Conservation (phyloP, 73 alveolate species). For the Tetrahymena malaccensis region DNA sequence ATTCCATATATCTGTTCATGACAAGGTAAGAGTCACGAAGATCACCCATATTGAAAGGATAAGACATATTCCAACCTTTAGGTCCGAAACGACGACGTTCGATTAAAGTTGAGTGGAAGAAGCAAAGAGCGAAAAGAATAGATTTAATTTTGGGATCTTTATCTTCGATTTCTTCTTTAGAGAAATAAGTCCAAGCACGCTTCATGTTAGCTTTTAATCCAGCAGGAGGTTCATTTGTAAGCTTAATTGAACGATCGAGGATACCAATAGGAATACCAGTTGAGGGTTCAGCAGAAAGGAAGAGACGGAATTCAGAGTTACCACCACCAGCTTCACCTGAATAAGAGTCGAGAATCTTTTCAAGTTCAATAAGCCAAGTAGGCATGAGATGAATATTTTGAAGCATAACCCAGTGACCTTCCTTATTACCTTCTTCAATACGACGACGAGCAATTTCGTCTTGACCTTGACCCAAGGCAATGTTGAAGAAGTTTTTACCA, state of each 20-base stretch:
- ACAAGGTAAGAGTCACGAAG: constrained; percentile 99
- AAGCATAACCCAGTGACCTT: constrained; percentile 99
- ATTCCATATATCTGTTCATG: constrained; percentile 89
- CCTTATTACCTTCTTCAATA: constrained; percentile 96
- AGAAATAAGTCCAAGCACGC: constrained; percentile 98
- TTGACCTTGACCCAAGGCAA: constrained; percentile 99
- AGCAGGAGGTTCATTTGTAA: constrained; percentile 99
- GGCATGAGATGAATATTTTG: constrained; percentile 99
- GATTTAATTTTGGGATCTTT: constrained; percentile 96
- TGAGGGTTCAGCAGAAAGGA: constrained; percentile 78
- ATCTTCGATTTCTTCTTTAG: constrained; percentile 98
- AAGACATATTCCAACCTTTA: constrained; percentile 99
- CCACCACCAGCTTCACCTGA: constrained; percentile 94
- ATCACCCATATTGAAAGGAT: constrained; percentile 99
- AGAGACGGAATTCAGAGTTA: constrained; percentile 97
- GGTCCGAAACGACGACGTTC: constrained; percentile 99
- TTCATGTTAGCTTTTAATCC: constrained; percentile 98
- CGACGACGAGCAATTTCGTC: constrained; percentile 96
- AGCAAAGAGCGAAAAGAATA: constrained; percentile 98
- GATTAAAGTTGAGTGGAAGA: constrained; percentile 98
- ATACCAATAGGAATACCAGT: constrained; percentile 97
- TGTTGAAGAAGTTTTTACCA: constrained; percentile 90
- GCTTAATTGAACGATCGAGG: constrained; percentile 97
- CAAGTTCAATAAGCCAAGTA: constrained; percentile 90
- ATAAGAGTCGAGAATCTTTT: constrained; percentile 95